These are phyloP conservation scores for Cladophialophora exuberans DNA, from an alignment of 2,329 filamentous ascomycete species.

Conservation along the genomic window DNA sequence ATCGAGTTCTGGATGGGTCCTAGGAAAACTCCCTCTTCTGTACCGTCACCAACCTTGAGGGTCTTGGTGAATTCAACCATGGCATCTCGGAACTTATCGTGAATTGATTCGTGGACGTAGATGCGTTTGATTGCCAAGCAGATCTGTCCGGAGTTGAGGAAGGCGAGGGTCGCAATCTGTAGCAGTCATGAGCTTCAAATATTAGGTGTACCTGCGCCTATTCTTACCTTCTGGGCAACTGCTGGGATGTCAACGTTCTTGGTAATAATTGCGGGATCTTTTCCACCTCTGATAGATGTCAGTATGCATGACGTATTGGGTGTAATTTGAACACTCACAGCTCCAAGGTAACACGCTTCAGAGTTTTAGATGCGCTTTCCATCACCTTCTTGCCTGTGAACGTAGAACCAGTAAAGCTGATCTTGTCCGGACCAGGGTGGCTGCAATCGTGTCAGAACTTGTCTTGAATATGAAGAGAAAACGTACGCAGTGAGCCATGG, in stretches of 20 bases:
- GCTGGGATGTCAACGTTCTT: conserved; percentile 61
- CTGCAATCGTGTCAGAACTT: too few species aligned
- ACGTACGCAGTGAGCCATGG: conserved; percentile 60
- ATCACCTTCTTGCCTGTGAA: conserved; percentile 65
- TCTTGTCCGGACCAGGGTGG: conserved; percentile 65
- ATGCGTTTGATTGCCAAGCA: conserved; percentile 60
- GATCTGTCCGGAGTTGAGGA: conserved; percentile 63
- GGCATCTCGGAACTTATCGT: conserved; percentile 52
- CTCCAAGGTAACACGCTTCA: conserved; percentile 66
- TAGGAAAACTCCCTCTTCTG: conserved; percentile 52
- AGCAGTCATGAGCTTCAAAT: neutral
- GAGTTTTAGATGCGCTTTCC: conserved; percentile 57
- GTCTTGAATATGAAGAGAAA: too few species aligned
- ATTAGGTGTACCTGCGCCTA: neutral
- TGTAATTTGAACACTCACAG: conserved; percentile 40
- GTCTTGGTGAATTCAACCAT: conserved; percentile 47
- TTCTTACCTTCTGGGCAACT: conserved; percentile 48
- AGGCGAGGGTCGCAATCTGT: conserved; percentile 51
- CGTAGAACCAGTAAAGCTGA: conserved; percentile 66
- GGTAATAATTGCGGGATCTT: conserved; percentile 63
- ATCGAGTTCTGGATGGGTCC: conserved; percentile 68
- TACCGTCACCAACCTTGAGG: conserved; percentile 38
- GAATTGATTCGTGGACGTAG: conserved; percentile 62
- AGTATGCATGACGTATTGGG: neutral
- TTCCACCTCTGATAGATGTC: conserved; percentile 51